Conservation (phyloP, 2,329 filamentous ascomycete genomes). For the Rosellinia necatrix region DNA sequence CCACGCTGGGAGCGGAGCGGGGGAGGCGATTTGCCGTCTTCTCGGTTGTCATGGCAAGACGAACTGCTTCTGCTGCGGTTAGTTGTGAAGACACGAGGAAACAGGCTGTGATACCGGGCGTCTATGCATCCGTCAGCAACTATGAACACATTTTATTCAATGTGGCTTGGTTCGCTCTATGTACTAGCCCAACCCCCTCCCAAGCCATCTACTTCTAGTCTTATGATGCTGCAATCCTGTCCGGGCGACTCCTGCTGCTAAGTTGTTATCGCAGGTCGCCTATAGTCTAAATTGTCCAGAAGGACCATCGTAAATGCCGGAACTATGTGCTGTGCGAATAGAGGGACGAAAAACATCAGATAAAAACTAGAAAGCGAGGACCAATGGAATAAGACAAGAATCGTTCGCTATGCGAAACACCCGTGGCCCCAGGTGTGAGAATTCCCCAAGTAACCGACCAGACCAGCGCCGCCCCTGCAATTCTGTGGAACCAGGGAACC, state of each 20-base stretch:
- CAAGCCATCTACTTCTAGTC: constrained; percentile 27
- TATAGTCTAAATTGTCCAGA: constrained; percentile 29
- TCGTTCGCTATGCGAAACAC: constrained; percentile 17
- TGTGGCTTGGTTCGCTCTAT: constrained; percentile 28
- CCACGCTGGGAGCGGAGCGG: neutral
- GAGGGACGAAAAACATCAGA: too few species aligned
- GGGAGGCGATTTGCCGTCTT: neutral
- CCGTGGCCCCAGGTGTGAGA: neutral
- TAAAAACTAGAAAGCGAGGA: neutral
- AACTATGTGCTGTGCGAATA: constrained; percentile 19
- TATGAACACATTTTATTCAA: constrained; percentile 23
- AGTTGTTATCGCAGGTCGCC: constrained; percentile 30
- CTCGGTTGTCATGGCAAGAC: constrained; percentile 11
- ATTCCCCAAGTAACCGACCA: constrained; percentile 15
- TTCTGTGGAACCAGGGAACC: neutral
- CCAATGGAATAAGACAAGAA: constrained; percentile 6
- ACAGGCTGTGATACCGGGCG: constrained; percentile 1
- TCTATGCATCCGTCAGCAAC: constrained; percentile 7
- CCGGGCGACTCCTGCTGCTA: constrained; percentile 24
- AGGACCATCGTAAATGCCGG: constrained; percentile 21
- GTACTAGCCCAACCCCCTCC: constrained; percentile 24
- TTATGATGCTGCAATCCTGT: constrained; percentile 31
- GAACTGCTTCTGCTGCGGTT: constrained; percentile 1
- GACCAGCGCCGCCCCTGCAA: constrained; percentile 16
- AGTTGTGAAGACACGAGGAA: neutral